Evolutionary conservation across 2,329 filamentous ascomycete genomes (phyloP), one percentile per base, ranked within the genome.

Genomic region (Aspergillus thermomutatus): DNA sequence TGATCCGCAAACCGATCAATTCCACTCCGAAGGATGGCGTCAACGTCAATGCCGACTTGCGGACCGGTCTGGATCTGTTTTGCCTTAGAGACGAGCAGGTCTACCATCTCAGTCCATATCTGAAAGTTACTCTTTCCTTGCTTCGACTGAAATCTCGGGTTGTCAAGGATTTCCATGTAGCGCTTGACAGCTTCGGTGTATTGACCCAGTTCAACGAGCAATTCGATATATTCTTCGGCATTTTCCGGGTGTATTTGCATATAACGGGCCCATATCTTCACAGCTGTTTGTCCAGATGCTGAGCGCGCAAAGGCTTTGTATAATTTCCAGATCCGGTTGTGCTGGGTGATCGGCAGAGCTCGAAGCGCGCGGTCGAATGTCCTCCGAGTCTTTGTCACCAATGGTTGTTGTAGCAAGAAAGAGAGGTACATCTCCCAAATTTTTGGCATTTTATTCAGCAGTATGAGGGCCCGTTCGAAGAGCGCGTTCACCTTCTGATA

Each of bases 351-450:
- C 2, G 95, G 94, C 43, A 99, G 82, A 5, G 95, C 93, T 61
- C 93, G 87, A 48, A 99, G 82, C 11, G 94, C 92, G 57, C 92
- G 87, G 76, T 99, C 93, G 76, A 99, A 99, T 0, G 91, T 91
- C 62, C 87, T 87, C 57, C 94, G 86, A 26, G 91, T 95, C 56
- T 87, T 82, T 7, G 93, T 97, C 59, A 99, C 87, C 53, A 95
- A 80, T n/a, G 94, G 94, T 73, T 99, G 94, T 69, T 90, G 86
- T 71, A 93, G 86, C 56, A 99, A 81, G 70, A 99, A 97, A 50
- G 84, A 84, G 60, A 99, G 86, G 72, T 97, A 99, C 87, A 97
- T 91, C 73, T 97, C 92, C 95, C 94, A 99, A 71, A 99, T 94
- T 64, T 87, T 85, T 25, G 95, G 94, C 94, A 99, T 99, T 78